phyloP scores from a whole-genome alignment of 2,329 filamentous ascomycete species.

The Talaromyces amestolkiae region DNA sequence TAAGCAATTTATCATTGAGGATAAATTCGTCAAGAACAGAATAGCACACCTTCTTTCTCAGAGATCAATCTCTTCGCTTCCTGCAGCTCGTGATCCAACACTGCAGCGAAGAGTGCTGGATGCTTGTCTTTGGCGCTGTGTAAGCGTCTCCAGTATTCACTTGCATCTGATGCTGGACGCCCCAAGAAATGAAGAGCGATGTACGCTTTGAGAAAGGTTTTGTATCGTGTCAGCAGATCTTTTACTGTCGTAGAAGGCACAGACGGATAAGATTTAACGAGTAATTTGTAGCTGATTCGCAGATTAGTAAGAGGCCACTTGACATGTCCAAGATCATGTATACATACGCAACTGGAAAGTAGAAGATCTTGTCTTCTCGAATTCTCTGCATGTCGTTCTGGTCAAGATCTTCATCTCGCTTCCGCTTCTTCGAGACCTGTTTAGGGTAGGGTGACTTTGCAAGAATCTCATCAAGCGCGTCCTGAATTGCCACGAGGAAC shows the following conservation, averaged over 20 bases:
- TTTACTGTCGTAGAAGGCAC: slow-evolving; percentile 41
- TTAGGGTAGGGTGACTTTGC: slow-evolving; percentile 44
- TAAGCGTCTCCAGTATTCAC: slow-evolving; percentile 9
- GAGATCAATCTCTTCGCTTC: slow-evolving; percentile 27
- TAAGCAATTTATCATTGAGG: not conserved
- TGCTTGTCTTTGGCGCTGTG: slow-evolving; percentile 3
- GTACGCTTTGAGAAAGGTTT: slow-evolving; percentile 32
- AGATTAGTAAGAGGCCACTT: not conserved
- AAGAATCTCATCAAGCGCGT: slow-evolving; percentile 45
- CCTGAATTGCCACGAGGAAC: slow-evolving; percentile 17
- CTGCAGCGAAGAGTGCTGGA: not conserved
- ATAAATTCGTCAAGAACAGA: not conserved
- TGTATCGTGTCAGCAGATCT: slow-evolving; percentile 30
- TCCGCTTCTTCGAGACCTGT: slow-evolving; percentile 38
- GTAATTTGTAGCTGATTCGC: slow-evolving; percentile 26
- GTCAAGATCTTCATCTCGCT: slow-evolving; percentile 11
- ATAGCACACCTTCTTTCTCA: slow-evolving; percentile 23
- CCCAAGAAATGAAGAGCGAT: slow-evolving; percentile 27
- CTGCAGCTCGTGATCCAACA: slow-evolving; percentile 26
- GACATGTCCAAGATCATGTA: not conserved
- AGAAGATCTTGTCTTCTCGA: slow-evolving; percentile 21
- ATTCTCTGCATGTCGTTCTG: not conserved
- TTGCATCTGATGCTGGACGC: slow-evolving; percentile 18
- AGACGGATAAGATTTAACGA: slow-evolving; percentile 37
- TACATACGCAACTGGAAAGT: slow-evolving; percentile 25